phyloP scores from a whole-genome alignment of 129 eudicot species.

The Centrapalus pauciflorus region DNA sequence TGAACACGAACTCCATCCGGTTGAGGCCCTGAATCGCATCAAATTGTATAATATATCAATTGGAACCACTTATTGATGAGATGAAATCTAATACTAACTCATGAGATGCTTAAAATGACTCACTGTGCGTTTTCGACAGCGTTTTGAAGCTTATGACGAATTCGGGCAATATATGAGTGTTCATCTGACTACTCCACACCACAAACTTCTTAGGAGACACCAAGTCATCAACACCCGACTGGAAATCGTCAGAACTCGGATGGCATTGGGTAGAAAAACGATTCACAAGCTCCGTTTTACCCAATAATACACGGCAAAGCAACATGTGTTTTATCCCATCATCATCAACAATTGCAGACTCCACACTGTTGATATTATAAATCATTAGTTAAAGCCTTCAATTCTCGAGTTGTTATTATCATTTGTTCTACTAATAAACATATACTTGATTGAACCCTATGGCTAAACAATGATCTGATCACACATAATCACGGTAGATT shows the following conservation, averaged over 20 bases:
- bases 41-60: not conserved
- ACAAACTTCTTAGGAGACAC: slow-evolving; percentile 45
- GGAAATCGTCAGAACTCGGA: slow-evolving; percentile 64
- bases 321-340: slow-evolving; percentile 52
- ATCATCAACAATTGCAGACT: slow-evolving; percentile 45
- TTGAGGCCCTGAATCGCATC: slow-evolving; percentile 20
- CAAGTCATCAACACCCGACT: slow-evolving; percentile 54
- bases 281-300: slow-evolving; percentile 46
- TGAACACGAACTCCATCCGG: slow-evolving; percentile 4
- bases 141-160: slow-evolving; percentile 55
- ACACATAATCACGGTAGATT: not conserved
- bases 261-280: slow-evolving; percentile 48
- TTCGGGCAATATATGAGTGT: slow-evolving; percentile 61
- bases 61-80: not conserved
- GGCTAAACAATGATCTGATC: not conserved
- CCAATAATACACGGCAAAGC: slow-evolving; percentile 77
- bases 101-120: slow-evolving; percentile 5
- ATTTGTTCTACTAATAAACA: not conserved
- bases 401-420: not conserved
- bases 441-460: not conserved
- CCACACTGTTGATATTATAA: slow-evolving; percentile 29
- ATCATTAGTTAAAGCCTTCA: too few relatives aligned
- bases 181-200: slow-evolving; percentile 64
- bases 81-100: not conserved
- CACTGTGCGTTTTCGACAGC: slow-evolving; percentile 20